phyloP scores from a whole-genome alignment of 2,329 filamentous ascomycete genomes.

The Nothophaeocryptopus gaeumannii region DNA sequence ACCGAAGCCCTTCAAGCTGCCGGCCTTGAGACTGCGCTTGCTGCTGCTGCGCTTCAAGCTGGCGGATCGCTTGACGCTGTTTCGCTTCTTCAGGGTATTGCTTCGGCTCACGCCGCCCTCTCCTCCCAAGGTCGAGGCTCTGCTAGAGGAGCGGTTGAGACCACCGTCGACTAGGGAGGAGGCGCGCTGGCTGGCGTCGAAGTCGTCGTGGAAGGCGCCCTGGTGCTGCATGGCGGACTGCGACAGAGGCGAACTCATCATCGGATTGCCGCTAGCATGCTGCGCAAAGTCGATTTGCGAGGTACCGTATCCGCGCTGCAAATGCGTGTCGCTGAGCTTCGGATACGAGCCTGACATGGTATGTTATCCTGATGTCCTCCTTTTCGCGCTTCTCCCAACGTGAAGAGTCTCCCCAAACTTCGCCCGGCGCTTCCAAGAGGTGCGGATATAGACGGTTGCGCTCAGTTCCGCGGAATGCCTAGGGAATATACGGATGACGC shows the following conservation, averaged over 20 bases:
- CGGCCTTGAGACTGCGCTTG: constrained; percentile 75
- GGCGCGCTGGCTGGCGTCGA: constrained; percentile 66
- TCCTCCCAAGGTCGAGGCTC: constrained; percentile 40
- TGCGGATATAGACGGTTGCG: no score
- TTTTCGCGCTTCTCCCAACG: no score
- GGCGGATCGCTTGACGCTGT: constrained; percentile 67
- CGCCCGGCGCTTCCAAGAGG: no score
- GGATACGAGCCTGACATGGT: not conserved
- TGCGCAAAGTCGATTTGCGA: constrained; percentile 39
- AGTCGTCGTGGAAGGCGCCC: constrained; percentile 51
- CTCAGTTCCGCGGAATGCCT: no score
- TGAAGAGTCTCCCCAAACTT: no score
- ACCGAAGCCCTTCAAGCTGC: constrained; percentile 78
- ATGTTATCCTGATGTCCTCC: no score
- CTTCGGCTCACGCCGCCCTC: constrained; percentile 53
- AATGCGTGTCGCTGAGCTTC: constrained; percentile 3
- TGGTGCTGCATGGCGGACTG: constrained; percentile 34
- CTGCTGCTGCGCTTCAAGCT: constrained; percentile 79
- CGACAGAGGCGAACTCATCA: constrained; percentile 36
- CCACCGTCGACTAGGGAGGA: constrained; percentile 57
- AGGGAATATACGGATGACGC: no score
- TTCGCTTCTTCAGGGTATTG: constrained; percentile 87
- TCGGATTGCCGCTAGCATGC: constrained; percentile 28
- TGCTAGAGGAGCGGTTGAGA: constrained; percentile 63
- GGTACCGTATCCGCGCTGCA: constrained; percentile 7